Evolutionary conservation across 345 rosid genomes (phyloP), one percentile per base, ranked within the genome.

Genomic region (Citrus reticulata): DNA sequence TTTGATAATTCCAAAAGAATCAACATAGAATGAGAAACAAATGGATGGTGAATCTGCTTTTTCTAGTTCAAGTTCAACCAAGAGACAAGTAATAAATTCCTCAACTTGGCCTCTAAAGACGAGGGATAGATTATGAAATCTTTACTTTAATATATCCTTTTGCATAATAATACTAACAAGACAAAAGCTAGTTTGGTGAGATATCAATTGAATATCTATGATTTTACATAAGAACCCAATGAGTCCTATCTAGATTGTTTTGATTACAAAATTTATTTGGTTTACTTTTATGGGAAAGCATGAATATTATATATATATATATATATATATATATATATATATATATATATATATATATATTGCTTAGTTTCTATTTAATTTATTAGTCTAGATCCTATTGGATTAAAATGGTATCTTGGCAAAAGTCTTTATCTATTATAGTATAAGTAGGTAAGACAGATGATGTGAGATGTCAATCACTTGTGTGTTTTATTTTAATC

Each of bases 1-100:
- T 40, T 14, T 73, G 24, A 77, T 72, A 64, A 42, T 73, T 80
- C 83, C 83, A 81, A 84, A 61, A 49, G 59, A 75, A 68, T 78
- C 14, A n/a, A 30, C 5, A 55, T 42, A 34, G 37, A 62, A 68
- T 67, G 62, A 64, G 34, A 42, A 70, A 22, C 32, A 65, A 77
- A 37, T 62, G 55, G 66, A 49, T 70, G 20, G 20, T 51, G 20
- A 16, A 51, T 51, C 57, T 51, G 57, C 57, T 51, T 51, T 51
- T 11, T 42, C 4, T 42, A 42, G 51, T 46, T 46, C 51, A 46
- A 46, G 51, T 13, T 3, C 17, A 13, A 13, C 51, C 5, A 29
- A 10, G 27, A 25, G 34, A 42, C 51, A 60, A 30, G 13, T 57
- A 79, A 32, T 13, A 57, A 55, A 77, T 30, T 62, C 77, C 42